These are phyloP conservation scores for Fusarium phyllophilum DNA, from an alignment of 2,329 filamentous ascomycete species.

Conservation along the genomic window DNA sequence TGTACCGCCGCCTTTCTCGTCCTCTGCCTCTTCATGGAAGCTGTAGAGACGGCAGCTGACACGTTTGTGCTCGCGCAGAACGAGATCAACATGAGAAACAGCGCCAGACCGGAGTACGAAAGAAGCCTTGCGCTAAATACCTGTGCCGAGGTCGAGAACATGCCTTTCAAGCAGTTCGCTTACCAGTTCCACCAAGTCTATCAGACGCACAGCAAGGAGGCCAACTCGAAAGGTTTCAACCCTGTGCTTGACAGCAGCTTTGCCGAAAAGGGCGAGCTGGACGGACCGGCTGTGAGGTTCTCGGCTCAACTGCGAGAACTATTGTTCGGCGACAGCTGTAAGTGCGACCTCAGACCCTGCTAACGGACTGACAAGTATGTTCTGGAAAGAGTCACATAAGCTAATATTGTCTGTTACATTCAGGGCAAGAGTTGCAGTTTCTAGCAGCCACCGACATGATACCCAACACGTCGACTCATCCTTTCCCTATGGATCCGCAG, in stretches of 20 bases:
- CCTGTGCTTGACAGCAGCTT: constrained; percentile 60
- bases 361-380: constrained; percentile 2
- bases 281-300: constrained; percentile 58
- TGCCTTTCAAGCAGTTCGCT: constrained; percentile 69
- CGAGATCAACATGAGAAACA: constrained; percentile 57
- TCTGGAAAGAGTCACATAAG: constrained; percentile 18
- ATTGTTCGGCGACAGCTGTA: constrained; percentile 57
- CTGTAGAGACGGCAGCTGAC: constrained; percentile 64
- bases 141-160: constrained; percentile 64
- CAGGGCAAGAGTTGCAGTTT: constrained; percentile 53
- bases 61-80: constrained; percentile 62
- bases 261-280: constrained; percentile 57
- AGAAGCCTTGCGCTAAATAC: constrained; percentile 58
- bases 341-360: constrained; percentile 43
- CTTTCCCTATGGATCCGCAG: constrained; percentile 59
- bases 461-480: constrained; percentile 56
- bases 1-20: constrained; percentile 67
- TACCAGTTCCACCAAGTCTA: constrained; percentile 70
- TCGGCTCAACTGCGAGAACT: constrained; percentile 57
- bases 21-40: constrained; percentile 68
- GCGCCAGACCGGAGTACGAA: constrained; percentile 50
- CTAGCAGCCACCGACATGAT: constrained; percentile 59
- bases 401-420: constrained; percentile 29
- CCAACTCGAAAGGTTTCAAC: constrained; percentile 63
- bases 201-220: constrained; percentile 64